Base-by-base conservation (phyloP, 140 eudicot genomes). In the Artemisia princeps region DNA sequence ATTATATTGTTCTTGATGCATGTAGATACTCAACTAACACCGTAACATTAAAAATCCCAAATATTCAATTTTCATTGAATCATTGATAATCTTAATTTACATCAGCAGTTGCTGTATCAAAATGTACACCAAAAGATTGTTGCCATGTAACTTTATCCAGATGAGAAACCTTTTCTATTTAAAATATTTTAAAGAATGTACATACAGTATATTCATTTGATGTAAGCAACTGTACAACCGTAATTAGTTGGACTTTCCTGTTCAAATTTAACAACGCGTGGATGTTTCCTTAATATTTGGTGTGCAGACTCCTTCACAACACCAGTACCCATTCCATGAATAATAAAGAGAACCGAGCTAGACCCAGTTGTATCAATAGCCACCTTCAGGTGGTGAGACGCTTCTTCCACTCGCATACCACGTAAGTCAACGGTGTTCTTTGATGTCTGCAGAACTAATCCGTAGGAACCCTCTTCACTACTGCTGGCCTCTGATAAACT, bases 291-390 rank as follows among this genome's bases (percentile, higher is more conserved):
- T 65, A 87, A 60, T 73, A 87, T 66, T 74, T 83, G 72, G 46
- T 72, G 74, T 12, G 84, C 80, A 23, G 77, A 55, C 65, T 90
- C 94, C 74, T 87, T 87, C 59, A 87, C 70, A 68, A 76, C 85
- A 12, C 97, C 97, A 62, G 90, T 80, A 69, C 97, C 97, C 90
- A 84, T 84, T 58, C 97, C 97, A 10, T 90, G 95, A 72, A 90
- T 77, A 12, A 90, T 72, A 74, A 84, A 90, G 58, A 90, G 70
- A 72, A 90, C 88, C 11, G 97, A 87, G 33, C 74, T 79, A 55
- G 97, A 26, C 65, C 78, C 86, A 58, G 82, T 70, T 45, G 82
- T 44, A 70, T 54, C 67, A 60, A 87, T 76, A 60, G 88, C 97
- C 83, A 82, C 60, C 19, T 84, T 63, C 65, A 90, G 84, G n/a